Evolutionary conservation across 2,329 filamentous ascomycete genomes (phyloP).

Genomic region (Neocatenulostroma microsporum): DNA sequence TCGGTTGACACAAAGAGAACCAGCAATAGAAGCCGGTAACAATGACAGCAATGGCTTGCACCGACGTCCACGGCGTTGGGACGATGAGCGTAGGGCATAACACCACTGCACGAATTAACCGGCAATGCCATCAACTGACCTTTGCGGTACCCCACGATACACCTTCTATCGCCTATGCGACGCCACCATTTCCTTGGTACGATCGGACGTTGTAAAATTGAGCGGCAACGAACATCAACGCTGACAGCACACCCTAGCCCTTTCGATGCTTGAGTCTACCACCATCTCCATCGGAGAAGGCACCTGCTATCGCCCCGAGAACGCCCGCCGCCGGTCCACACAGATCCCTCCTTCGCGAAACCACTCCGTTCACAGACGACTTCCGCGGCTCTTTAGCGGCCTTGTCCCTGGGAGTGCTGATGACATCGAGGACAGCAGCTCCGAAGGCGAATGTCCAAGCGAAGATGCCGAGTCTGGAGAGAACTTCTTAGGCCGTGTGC

Average conservation of each 20-base stretch:
- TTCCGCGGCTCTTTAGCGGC: constrained; percentile 10
- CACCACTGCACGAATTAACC: neutral
- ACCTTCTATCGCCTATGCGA: constrained; percentile 8
- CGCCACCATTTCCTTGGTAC: constrained; percentile 10
- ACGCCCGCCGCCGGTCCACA: neutral
- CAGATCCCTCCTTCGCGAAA: constrained; percentile 2
- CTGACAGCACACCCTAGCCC: constrained; percentile 4
- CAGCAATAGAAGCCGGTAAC: neutral
- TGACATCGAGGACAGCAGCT: constrained; percentile 4
- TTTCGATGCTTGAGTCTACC: constrained; percentile 8
- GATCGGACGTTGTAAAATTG: neutral
- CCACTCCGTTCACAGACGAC: constrained; percentile 3
- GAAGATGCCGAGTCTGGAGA: neutral
- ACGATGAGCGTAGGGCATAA: neutral
- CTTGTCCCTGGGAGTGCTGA: constrained; percentile 3
- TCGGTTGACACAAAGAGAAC: constrained; percentile 1
- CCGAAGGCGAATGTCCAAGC: constrained; percentile 2
- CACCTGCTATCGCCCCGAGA: neutral
- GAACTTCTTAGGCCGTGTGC: constrained; percentile 10
- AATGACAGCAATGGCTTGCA: constrained; percentile 5
- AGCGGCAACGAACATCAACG: neutral
- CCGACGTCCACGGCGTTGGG: neutral
- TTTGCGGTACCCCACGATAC: neutral
- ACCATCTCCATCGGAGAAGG: neutral
- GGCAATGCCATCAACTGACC: neutral